Conservation (phyloP, 352 stramenopile genomes). For the Phytopythium ostracodes region DNA sequence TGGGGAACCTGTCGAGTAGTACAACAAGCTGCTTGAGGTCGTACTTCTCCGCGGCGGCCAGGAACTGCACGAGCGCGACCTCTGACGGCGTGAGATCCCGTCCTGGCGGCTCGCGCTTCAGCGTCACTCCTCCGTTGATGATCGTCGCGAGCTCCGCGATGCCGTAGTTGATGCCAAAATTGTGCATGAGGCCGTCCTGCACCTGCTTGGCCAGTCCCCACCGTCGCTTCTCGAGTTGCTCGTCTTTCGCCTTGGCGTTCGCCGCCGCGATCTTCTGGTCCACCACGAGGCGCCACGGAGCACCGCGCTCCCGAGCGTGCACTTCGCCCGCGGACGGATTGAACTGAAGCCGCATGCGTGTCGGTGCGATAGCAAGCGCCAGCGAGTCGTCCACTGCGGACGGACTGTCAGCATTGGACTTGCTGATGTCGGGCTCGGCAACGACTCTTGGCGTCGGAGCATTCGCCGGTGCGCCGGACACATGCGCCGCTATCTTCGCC, state of each 20-base stretch:
- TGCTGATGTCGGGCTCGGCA: background rate
- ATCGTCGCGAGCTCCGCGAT: constrained; percentile 59
- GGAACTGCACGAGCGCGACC: constrained; percentile 53
- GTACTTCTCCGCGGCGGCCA: constrained; percentile 72
- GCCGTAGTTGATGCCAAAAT: constrained; percentile 68
- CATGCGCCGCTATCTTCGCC: background rate
- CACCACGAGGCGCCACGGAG: constrained; percentile 41
- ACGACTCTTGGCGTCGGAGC: background rate
- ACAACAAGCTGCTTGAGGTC: constrained; percentile 63
- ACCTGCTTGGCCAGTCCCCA: constrained; percentile 74
- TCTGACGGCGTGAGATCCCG: constrained; percentile 38
- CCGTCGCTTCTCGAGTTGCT: constrained; percentile 64
- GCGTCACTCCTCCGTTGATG: constrained; percentile 46
- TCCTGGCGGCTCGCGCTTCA: constrained; percentile 22
- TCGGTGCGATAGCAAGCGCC: constrained; percentile 10
- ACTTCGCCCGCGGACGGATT: constrained; percentile 64
- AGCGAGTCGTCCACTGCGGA: constrained; percentile 14
- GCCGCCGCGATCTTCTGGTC: constrained; percentile 33
- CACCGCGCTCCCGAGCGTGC: constrained; percentile 46
- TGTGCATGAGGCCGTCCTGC: constrained; percentile 65
- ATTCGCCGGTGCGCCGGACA: background rate
- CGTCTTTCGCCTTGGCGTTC: constrained; percentile 46
- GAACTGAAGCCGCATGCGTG: constrained; percentile 38
- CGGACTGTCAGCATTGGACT: background rate
- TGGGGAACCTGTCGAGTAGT: constrained; percentile 69